Percentiles rank a stretch among this genome's conserved stretches.
phyloP scores from a whole-genome alignment of 805 yeast genomes.

The Candida saitoana region DNA sequence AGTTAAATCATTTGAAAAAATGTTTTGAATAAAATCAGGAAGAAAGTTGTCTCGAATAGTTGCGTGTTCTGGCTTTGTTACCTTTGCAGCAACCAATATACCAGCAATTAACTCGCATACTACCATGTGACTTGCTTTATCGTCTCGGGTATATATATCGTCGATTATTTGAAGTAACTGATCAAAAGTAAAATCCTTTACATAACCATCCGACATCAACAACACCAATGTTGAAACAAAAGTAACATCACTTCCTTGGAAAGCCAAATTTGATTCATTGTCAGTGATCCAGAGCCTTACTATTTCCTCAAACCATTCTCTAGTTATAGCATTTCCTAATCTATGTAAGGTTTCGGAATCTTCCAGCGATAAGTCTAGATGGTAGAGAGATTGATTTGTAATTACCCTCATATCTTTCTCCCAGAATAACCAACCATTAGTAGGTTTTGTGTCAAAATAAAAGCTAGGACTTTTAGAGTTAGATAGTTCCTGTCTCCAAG shows the following conservation, averaged over 20 bases:
- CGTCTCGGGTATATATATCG: slow-evolving; percentile 55
- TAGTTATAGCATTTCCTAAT: slow-evolving; percentile 45
- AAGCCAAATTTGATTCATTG: slow-evolving; percentile 64
- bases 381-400: slow-evolving; percentile 23
- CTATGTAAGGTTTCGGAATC: slow-evolving; percentile 42
- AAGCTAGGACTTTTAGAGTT: slow-evolving; percentile 45
- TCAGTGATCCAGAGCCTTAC: slow-evolving; percentile 55
- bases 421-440: slow-evolving; percentile 77
- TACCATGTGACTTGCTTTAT: slow-evolving; percentile 72
- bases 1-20: slow-evolving; percentile 56
- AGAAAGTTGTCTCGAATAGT: slow-evolving; percentile 45
- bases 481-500: slow-evolving; percentile 50
- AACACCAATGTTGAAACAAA: slow-evolving; percentile 49
- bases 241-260: slow-evolving; percentile 61
- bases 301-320: slow-evolving; percentile 55
- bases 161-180: slow-evolving; percentile 52
- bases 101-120: slow-evolving; percentile 70
- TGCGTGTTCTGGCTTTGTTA: slow-evolving; percentile 31
- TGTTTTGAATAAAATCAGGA: slow-evolving; percentile 36
- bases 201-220: slow-evolving; percentile 44
- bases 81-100: slow-evolving; percentile 47
- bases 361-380: slow-evolving; percentile 28
- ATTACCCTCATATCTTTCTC: slow-evolving; percentile 50
- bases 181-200: slow-evolving; percentile 39
- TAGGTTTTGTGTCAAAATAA: slow-evolving; percentile 55